Base-by-base conservation (phyloP, 768 basidiomycete species). In the Amanita pseudoporphyria region DNA sequence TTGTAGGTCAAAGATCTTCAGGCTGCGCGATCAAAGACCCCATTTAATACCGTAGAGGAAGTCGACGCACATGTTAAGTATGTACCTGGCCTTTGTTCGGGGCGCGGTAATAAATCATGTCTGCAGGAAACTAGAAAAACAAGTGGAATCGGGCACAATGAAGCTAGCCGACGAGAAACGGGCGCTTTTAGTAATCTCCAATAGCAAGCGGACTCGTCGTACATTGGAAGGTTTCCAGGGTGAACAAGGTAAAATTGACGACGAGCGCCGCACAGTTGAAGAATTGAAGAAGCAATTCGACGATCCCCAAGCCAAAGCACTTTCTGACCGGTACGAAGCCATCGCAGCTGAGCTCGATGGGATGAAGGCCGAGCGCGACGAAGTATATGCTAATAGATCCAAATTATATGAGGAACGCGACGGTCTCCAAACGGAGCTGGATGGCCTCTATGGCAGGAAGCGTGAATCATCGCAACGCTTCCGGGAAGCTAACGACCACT, bases 91-190 rank as follows among this genome's bases (percentile, higher is more conserved):
- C 10, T 35, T 52, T 28, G 32, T 3, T 30, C 31, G 49, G n/a
- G 39, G 26, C 14, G 22, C 51, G 41, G 33, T 24, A 36, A 35
- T 50, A 33, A 54, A 52, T 48, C 56, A 51, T 53, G 54, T 28
- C 41, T 47, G 14, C 59, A 94, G 91, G 58, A 72, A 82, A 53
- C 71, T 96, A 52, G 89, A 98, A 44, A 84, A 79, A 60, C 87
- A 92, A 62, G 83, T 99, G 47, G 95, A 98, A 62, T 89, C 89
- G 4, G 95, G 95, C 21, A 79, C 59, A 52, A 75, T 99, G 76
- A 96, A 90, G 62, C 75, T 98, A 52, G 92, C 83, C 22, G 94
- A 96, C 50, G 96, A 99, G 68, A 97, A 96, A 69, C 84, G 91
- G 45, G 88, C 93, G 4, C 75, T 99, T n/a, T 77, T 79, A 56